Percentiles rank a stretch among this genome's conserved stretches.
Evolutionary conservation across 768 basidiomycete species (phyloP).

Genomic region (Hericium rajendrae): DNA sequence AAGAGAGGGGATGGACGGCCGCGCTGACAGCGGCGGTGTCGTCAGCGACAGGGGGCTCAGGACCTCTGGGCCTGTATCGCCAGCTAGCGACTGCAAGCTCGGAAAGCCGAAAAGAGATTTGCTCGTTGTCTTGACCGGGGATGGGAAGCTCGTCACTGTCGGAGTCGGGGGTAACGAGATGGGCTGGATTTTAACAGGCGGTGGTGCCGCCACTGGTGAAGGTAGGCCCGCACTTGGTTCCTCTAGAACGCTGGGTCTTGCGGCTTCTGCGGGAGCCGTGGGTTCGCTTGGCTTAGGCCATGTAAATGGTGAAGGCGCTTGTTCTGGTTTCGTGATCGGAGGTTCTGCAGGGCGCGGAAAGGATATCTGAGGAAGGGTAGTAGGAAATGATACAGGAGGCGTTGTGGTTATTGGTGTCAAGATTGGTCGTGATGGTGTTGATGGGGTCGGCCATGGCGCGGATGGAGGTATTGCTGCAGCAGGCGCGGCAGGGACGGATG

Average conservation of each 20-base stretch:
- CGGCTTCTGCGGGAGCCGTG: not conserved
- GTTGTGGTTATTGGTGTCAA: not conserved
- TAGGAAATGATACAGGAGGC: conserved; percentile 4
- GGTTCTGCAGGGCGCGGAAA: not conserved
- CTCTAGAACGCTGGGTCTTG: not conserved
- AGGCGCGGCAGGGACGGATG: not conserved
- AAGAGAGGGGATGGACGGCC: conserved; percentile 3
- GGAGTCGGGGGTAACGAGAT: conserved; percentile 24
- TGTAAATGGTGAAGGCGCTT: no score
- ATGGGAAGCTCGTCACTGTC: conserved; percentile 19
- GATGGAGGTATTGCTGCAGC: not conserved
- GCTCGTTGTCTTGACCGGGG: conserved; percentile 11
- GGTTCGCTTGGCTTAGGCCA: not conserved
- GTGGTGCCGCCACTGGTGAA: conserved; percentile 6
- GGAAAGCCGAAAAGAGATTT: conserved; percentile 19
- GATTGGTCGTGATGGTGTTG: not conserved
- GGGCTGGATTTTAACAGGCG: conserved; percentile 17
- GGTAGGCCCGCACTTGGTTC: not conserved
- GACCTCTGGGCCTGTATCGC: conserved; percentile 10
- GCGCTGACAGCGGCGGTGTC: conserved; percentile 7
- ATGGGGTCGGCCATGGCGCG: not conserved
- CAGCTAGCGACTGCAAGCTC: conserved; percentile 11
- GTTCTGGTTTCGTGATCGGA: not conserved
- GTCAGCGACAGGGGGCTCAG: conserved; percentile 19
- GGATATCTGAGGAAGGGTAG: not conserved